These are phyloP conservation scores for Abortiporus biennis DNA, from an alignment of 1,284 basidiomycete genomes.

Conservation along the genomic window DNA sequence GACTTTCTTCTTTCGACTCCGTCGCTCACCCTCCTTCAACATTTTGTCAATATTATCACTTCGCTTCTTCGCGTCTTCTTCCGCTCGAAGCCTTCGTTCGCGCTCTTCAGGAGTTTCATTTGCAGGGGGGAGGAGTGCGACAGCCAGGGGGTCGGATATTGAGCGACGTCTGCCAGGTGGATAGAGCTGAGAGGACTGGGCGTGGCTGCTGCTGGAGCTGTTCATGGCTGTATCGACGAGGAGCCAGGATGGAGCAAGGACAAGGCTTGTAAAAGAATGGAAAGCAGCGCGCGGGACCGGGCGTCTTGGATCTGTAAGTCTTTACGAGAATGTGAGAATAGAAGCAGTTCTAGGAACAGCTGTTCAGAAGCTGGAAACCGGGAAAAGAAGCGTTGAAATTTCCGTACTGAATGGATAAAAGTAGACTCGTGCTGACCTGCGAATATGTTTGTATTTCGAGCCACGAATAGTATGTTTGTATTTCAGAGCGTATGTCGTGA, in stretches of 20 bases:
- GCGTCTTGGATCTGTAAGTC: slow-evolving; percentile 11
- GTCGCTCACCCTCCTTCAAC: slow-evolving; percentile 56
- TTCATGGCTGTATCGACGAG: slow-evolving; percentile 7
- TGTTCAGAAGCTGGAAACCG: slow-evolving; percentile 11
- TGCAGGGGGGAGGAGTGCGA: slow-evolving; percentile 57
- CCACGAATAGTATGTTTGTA: neutral
- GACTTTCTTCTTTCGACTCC: slow-evolving; percentile 51
- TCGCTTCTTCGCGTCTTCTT: slow-evolving; percentile 63
- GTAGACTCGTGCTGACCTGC: too few relatives aligned
- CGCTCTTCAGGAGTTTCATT: slow-evolving; percentile 64
- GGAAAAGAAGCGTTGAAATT: too few relatives aligned
- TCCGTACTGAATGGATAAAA: too few relatives aligned
- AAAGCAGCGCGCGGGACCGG: slow-evolving; percentile 7
- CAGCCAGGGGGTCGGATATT: slow-evolving; percentile 62
- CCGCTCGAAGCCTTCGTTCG: slow-evolving; percentile 51
- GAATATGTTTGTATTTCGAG: too few relatives aligned
- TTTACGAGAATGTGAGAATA: slow-evolving; percentile 15
- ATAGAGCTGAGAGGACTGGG: slow-evolving; percentile 9
- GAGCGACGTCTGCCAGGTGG: slow-evolving; percentile 18
- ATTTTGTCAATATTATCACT: slow-evolving; percentile 75
- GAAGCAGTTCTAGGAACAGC: slow-evolving; percentile 7
- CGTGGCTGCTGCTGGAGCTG: slow-evolving; percentile 1
- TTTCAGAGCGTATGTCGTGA: neutral
- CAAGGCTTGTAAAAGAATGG: slow-evolving; percentile 13
- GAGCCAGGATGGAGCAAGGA: slow-evolving; percentile 6